These are phyloP conservation scores for Talaromyces piceae DNA, from an alignment of 2,329 filamentous ascomycete genomes.

Conservation along the genomic window DNA sequence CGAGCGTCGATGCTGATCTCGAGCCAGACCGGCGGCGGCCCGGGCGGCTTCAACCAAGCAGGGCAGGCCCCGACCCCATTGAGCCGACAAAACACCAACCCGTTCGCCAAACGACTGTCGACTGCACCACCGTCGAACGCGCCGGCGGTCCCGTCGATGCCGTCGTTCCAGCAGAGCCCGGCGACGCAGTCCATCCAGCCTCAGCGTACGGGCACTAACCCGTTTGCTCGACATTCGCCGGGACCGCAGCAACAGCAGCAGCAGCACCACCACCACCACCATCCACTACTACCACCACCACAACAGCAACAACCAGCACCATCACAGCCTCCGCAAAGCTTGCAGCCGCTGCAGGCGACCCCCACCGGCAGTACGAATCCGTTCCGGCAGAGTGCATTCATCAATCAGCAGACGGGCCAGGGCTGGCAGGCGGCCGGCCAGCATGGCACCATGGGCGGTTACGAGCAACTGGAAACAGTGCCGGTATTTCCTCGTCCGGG, in stretches of 20 bases:
- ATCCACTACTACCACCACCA: no score
- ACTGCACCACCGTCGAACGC: constrained; percentile 19
- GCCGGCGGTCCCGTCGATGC: constrained; percentile 15
- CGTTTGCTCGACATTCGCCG: constrained; percentile 54
- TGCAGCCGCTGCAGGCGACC: constrained; percentile 56
- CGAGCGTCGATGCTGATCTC: constrained; percentile 70
- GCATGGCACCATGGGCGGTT: constrained; percentile 68
- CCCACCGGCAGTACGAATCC: constrained; percentile 88
- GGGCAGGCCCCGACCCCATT: constrained; percentile 40
- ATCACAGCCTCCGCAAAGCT: constrained; percentile 13
- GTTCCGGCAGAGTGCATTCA: constrained; percentile 83
- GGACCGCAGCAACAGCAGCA: constrained; percentile 31
- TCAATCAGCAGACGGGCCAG: constrained; percentile 79
- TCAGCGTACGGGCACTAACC: constrained; percentile 63
- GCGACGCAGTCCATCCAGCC: constrained; percentile 42
- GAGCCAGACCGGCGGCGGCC: constrained; percentile 41
- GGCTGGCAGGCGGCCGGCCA: constrained; percentile 74
- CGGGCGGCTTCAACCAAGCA: constrained; percentile 27
- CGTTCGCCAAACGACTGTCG: constrained; percentile 63
- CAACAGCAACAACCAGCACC: background rate
- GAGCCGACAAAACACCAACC: constrained; percentile 68
- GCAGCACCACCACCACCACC: background rate
- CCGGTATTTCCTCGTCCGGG: constrained; percentile 80
- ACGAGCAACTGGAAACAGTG: constrained; percentile 68
- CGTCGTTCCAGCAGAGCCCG: constrained; percentile 30